Evolutionary conservation across 108 stramenopile species (phyloP).

Genomic region (Epithemia pelagica): DNA sequence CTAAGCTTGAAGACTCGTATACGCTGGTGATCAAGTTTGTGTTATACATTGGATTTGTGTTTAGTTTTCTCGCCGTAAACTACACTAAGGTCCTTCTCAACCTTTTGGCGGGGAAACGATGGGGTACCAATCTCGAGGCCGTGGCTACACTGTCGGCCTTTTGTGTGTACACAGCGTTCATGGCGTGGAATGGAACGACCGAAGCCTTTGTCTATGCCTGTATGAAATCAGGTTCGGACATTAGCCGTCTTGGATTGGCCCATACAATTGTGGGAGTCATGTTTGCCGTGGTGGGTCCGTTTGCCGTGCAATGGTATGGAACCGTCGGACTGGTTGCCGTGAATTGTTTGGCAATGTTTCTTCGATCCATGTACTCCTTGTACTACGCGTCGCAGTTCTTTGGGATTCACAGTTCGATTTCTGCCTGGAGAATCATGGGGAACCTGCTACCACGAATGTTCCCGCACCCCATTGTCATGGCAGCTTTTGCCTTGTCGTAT

Average conservation of each 20-base stretch:
- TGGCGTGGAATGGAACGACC: constrained; percentile 90
- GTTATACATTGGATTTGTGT: constrained; percentile 65
- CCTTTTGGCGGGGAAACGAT: constrained; percentile 61
- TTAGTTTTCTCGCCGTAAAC: constrained; percentile 63
- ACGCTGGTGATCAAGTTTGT: constrained; percentile 56
- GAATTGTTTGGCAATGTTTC: constrained; percentile 68
- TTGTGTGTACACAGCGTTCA: constrained; percentile 88
- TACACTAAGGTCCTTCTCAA: constrained; percentile 68
- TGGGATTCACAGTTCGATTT: too few species aligned
- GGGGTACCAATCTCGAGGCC: constrained; percentile 65
- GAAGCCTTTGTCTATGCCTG: constrained; percentile 89
- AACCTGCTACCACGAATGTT: constrained; percentile 27
- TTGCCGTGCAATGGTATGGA: constrained; percentile 42
- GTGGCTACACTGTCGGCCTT: constrained; percentile 70
- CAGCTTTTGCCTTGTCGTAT: constrained; percentile 37
- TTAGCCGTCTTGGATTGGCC: constrained; percentile 48
- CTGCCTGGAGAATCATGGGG: neutral
- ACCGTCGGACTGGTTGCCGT: constrained; percentile 68
- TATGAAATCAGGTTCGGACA: constrained; percentile 45
- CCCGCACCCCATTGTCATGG: constrained; percentile 53
- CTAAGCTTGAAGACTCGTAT: constrained; percentile 38
- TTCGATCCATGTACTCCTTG: constrained; percentile 62
- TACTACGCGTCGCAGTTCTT: constrained; percentile 60
- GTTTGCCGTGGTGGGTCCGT: constrained; percentile 60
- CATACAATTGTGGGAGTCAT: constrained; percentile 60